These are phyloP conservation scores for Psilocybe cubensis DNA, from an alignment of 768 basidiomycete species.

Conservation along the genomic window DNA sequence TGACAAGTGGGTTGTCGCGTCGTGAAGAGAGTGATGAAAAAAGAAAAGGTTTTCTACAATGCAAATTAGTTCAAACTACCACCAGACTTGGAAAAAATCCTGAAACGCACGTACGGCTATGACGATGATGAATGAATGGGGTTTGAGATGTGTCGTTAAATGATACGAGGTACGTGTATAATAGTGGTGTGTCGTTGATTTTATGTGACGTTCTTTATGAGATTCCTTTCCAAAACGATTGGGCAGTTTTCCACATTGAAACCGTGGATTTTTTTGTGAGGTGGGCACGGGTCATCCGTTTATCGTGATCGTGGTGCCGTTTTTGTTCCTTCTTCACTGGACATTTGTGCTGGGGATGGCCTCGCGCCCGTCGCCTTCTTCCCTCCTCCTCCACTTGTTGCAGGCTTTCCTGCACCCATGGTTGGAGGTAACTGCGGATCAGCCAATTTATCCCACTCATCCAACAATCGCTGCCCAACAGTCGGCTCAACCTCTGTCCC, in stretches of 20 bases:
- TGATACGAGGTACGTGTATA: conserved; percentile 25
- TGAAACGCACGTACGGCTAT: conserved; percentile 10
- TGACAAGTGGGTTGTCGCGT: conserved; percentile 44
- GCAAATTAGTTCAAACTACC: not conserved
- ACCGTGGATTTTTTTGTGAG: conserved; percentile 5
- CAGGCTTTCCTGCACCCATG: conserved; percentile 5
- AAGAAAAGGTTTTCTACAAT: not conserved
- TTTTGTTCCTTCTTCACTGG: conserved; percentile 6
- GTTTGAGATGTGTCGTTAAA: conserved; percentile 15
- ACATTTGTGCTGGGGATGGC: not conserved
- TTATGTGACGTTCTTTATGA: not conserved
- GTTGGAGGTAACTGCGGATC: conserved; percentile 14
- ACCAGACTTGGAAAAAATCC: not conserved
- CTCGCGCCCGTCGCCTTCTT: conserved; percentile 4
- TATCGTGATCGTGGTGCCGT: conserved; percentile 28
- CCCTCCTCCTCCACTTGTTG: not conserved
- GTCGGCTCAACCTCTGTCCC: conserved; percentile 91
- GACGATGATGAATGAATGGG: conserved; percentile 22
- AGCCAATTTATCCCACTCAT: conserved; percentile 62
- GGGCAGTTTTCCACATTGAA: not conserved
- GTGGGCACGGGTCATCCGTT: conserved; percentile 26
- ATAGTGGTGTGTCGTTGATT: conserved; percentile 19
- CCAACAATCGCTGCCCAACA: conserved; percentile 68
- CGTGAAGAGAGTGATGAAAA: conserved; percentile 27
- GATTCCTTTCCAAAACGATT: not conserved